Conservation (phyloP, 2,329 filamentous ascomycete genomes). For the Ilyonectria destructans region DNA sequence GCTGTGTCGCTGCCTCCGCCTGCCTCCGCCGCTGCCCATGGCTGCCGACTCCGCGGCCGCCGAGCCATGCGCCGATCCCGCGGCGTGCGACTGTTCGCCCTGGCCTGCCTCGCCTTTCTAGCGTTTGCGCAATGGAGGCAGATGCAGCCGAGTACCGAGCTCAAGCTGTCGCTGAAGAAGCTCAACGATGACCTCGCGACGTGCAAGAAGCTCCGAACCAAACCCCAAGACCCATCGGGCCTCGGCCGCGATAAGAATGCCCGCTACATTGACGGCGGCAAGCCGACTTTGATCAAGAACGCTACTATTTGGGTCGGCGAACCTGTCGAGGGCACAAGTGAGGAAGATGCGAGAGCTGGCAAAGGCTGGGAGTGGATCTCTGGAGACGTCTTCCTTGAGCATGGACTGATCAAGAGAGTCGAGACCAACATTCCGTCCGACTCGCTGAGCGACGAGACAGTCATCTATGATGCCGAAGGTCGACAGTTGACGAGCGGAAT, state of each 20-base stretch:
- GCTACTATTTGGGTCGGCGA: constrained; percentile 79
- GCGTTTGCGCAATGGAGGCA: constrained; percentile 67
- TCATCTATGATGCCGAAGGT: constrained; percentile 72
- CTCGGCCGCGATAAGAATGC: constrained; percentile 73
- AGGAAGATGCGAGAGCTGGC: constrained; percentile 70
- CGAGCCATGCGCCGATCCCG: constrained; percentile 61
- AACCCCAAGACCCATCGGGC: constrained; percentile 71
- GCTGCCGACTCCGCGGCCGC: constrained; percentile 41
- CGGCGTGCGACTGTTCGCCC: constrained; percentile 59
- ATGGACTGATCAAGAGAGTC: constrained; percentile 74
- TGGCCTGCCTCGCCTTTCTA: constrained; percentile 67
- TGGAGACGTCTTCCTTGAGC: constrained; percentile 74
- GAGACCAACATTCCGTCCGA: constrained; percentile 59
- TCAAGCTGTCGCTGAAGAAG: constrained; percentile 66
- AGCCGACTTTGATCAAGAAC: constrained; percentile 76
- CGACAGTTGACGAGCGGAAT: constrained; percentile 77
- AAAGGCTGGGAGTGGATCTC: constrained; percentile 73
- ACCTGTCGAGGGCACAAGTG: constrained; percentile 65
- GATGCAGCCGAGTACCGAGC: constrained; percentile 49
- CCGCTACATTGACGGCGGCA: constrained; percentile 72
- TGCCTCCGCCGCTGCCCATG: constrained; percentile 25
- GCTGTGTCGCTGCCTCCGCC: constrained; percentile 51
- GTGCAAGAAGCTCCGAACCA: constrained; percentile 70
- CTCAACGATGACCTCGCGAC: constrained; percentile 69
- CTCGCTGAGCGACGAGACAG: constrained; percentile 63